Evolutionary conservation across 163 green algal species (phyloP), one percentile per base, ranked within the genome.

Genomic region (Volvox carteri): DNA sequence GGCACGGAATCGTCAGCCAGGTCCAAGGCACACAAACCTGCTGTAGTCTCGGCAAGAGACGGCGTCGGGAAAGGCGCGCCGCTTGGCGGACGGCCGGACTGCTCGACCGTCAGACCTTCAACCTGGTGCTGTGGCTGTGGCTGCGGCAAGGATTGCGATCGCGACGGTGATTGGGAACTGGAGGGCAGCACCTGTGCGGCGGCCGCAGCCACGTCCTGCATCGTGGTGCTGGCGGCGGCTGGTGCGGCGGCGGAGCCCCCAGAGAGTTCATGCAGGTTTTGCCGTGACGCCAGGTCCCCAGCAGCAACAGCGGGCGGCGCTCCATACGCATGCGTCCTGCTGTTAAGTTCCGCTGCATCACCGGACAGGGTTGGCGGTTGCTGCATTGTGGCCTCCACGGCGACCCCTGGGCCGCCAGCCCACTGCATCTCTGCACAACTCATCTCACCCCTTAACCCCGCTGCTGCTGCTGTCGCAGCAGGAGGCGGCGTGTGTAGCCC

Each of bases 111-210:
- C 7, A 41, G 33, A 50, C 33, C 54, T 4, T 65, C 54, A 11
- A 23, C 5, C 2, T 50, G 33, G 18, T 52, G 35, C 67, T 76
- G 67, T n/a, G 35, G 35, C 70, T 41, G 70, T 9, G 70, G 23
- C 44, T 46, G 37, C 14, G 68, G 37, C 7, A 39, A 18, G 9
- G 44, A 9, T n/a, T 35, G 44, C 52, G 35, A 21, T 37, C 30
- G 68, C 35, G 50, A 1, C 33, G 70, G 78, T 5, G 58, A 60
- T 58, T 86, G 58, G 25, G 78, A 56, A 52, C 37, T 58, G 2
- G 42, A 42, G 9, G 81, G 62, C 30, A 87, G 62, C 33, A 65
- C 21, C 46, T 73, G 81, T 46, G 50, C 16, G 4, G 81, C 81
- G 1, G 81, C 81, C 11, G 8, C 30, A 37, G 19, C 48, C 18